Base-by-base conservation (phyloP, 2,329 filamentous ascomycete species). In the Alternaria burnsii region DNA sequence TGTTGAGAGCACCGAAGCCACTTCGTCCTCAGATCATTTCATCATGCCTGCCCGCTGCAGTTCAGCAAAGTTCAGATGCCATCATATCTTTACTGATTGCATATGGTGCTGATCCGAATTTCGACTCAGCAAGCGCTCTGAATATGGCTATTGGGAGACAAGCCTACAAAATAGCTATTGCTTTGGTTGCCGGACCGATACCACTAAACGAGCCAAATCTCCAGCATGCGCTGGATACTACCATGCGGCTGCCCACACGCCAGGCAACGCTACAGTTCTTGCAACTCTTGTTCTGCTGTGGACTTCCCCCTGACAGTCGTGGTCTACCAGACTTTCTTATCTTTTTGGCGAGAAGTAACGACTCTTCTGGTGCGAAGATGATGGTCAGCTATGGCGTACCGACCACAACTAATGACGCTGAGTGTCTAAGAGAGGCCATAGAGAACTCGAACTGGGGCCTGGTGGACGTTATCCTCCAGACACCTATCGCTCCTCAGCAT, bases 101-200 rank as follows among this genome's bases (percentile, higher is more conserved):
- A 8, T 72, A 77, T 56, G 75, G 75, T 8, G 76, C 74, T 22
- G 72, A 78, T 58, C 75, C 75, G 12, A 78, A 78, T 56, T 77
- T 74, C 59, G 69, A 77, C 40, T 67, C 69, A 7, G 72, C 74
- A 46, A 71, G 67, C 55, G 75, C 75, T 50, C 54, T 77, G 3
- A 72, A 72, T 12, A 73, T 69, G 63, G 70, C 75, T 3, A 74
- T 78, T 34, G 68, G 72, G 11, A 66, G 63, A 44, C 69, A 73
- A 28, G 68, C 74, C 18, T 78, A 75, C 61, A 71, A 67, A 14
- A 47, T 75, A 40, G 66, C 72, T 4, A 61, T 76, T 41, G 70
- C 71, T 10, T 41, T 78, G 41, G 70, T 72, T 5, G 67, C 74
- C 42, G 74, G 75, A 1, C 68, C 74, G 2, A 71, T 69, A 20